Evolutionary conservation across 192 early-diverging fungal genomes (phyloP).

Genomic region (Backusella circina): DNA sequence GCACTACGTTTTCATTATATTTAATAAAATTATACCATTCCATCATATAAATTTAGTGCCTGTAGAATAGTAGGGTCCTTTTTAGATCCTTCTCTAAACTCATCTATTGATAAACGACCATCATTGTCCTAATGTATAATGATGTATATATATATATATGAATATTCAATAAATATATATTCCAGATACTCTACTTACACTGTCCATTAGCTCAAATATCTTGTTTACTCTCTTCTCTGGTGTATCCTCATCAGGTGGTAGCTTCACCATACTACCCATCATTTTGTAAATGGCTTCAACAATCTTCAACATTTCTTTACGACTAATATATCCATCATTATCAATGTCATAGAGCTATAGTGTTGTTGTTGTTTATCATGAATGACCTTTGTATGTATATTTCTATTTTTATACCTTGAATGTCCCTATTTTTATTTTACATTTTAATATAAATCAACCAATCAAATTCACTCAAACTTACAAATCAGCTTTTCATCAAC

Average conservation of each 20-base stretch:
- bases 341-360: constrained; percentile 82
- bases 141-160: neutral
- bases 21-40: constrained; percentile 80
- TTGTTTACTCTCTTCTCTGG: constrained; percentile 88
- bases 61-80: constrained; percentile 85
- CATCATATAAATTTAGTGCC: constrained; percentile 84
- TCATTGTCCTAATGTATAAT: constrained; percentile 62
- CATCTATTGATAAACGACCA: constrained; percentile 74
- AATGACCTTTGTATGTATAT: too few relatives aligned
- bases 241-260: constrained; percentile 88
- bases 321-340: constrained; percentile 80
- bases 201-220: constrained; percentile 87
- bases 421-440: constrained; percentile 6
- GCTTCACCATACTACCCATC: constrained; percentile 87
- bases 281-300: constrained; percentile 93
- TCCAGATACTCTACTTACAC: too few relatives aligned
- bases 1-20: too few relatives aligned
- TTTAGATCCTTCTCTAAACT: constrained; percentile 85
- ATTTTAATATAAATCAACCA: neutral
- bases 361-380: too few relatives aligned
- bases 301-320: constrained; percentile 85
- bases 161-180: neutral
- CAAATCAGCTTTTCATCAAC: constrained; percentile 84
- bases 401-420: constrained; percentile 9
- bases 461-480: constrained; percentile 31